Evolutionary conservation across 2,329 filamentous ascomycete genomes (phyloP), one percentile per base, ranked within the genome.

Genomic region (Pseudogymnoascus sp.): DNA sequence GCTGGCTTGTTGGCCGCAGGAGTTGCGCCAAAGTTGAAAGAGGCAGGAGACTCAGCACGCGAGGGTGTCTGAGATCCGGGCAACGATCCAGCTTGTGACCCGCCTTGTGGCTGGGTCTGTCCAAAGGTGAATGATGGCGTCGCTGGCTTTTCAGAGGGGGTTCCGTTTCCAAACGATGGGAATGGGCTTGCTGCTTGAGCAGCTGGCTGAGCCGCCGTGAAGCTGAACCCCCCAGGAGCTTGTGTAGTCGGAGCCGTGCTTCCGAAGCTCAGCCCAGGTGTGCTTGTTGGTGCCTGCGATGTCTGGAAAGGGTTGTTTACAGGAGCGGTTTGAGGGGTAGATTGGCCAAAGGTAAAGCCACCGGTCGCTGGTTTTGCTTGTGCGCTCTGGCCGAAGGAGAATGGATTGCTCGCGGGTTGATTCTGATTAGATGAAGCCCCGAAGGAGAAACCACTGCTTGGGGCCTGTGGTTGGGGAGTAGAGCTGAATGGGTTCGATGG

Each of bases 401-500:
- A 62, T 31, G 43, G 46, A n/a, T 37, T 60, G 8, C 11, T 31
- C 24, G 61, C 11, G n/a, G 61, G 61, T 33, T 53, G 43, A 8
- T 12, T 24, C 26, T 46, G 60, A 14, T 60, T 61, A 24, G 61
- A 33, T 60, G 40, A 37, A 19, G 31, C 41, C 2, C 60, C 60
- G 19, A 61, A 61, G 12, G 35, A 43, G 31, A 62, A 62, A 46
- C 61, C 43, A 8, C 28, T 22, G 19, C 61, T 38, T 33, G 61
- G 61, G 12, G 41, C 40, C 26, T 16, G 61, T 2, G 61, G 31
- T 38, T 60, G 40, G 7, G 40, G 40, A n/a, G 61, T 22, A n/a
- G 40, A 61, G 31, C 41, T 43, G 62, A 64, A 64, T 11, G 60
- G 35, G n/a, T 62, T 64, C 33, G 40, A 50, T 8, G 24, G 33